phyloP scores from a whole-genome alignment of 345 rosid species.

The Luvunga scandens region DNA sequence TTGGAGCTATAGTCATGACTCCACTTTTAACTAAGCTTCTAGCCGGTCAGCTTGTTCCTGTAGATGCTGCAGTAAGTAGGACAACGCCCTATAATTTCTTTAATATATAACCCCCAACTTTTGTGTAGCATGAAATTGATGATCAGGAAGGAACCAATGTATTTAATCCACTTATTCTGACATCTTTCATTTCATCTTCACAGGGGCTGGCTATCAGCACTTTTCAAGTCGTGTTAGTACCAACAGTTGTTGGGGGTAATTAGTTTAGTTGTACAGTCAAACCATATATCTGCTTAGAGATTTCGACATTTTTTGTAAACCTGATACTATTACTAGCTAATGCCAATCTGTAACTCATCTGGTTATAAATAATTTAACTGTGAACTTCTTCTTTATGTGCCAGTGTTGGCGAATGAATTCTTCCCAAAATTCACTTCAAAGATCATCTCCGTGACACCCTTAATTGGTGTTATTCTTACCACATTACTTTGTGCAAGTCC shows the following conservation, averaged over 20 bases:
- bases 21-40: slow-evolving; percentile 98
- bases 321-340: background rate
- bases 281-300: background rate
- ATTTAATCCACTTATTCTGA: background rate
- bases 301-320: slow-evolving; percentile 5
- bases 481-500: slow-evolving; percentile 97
- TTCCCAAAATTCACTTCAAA: slow-evolving; percentile 89
- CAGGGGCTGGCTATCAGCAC: slow-evolving; percentile 97
- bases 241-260: slow-evolving; percentile 82
- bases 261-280: background rate
- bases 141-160: background rate
- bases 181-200: slow-evolving; percentile 13
- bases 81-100: slow-evolving; percentile 2
- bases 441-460: slow-evolving; percentile 74
- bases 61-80: slow-evolving; percentile 82
- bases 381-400: slow-evolving; percentile 21
- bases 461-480: slow-evolving; percentile 91
- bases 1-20: slow-evolving; percentile 96
- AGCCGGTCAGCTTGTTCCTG: slow-evolving; percentile 99
- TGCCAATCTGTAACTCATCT: background rate
- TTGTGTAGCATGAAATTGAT: background rate
- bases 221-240: slow-evolving; percentile 93
- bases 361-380: background rate
- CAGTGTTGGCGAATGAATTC: slow-evolving; percentile 88
- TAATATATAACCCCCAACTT: background rate